These are phyloP conservation scores for Raffaelea ambrosiae DNA, from an alignment of 2,329 filamentous ascomycete species.

Conservation along the genomic window DNA sequence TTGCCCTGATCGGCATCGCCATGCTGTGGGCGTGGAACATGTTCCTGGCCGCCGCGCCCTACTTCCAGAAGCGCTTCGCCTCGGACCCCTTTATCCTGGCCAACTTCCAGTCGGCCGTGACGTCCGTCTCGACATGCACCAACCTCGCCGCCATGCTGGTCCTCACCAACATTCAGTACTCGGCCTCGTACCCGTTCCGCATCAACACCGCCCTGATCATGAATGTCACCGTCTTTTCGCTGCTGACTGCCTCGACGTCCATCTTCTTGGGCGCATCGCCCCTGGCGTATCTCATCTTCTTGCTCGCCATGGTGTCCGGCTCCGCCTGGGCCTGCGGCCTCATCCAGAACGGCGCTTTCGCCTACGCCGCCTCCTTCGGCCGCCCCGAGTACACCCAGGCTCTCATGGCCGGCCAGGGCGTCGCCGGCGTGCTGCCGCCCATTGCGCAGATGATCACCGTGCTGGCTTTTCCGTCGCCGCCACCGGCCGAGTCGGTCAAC, in stretches of 20 bases:
- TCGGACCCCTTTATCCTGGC: slow-evolving; percentile 60
- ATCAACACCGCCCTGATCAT: slow-evolving; percentile 70
- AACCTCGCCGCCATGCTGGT: slow-evolving; percentile 70
- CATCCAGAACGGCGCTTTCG: slow-evolving; percentile 90
- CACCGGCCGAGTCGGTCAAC: neutral
- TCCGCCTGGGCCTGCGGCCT: slow-evolving; percentile 74
- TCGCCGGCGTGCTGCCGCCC: slow-evolving; percentile 84
- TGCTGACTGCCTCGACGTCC: slow-evolving; percentile 74
- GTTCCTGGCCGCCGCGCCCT: slow-evolving; percentile 91
- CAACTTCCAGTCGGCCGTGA: slow-evolving; percentile 84
- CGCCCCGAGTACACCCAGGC: slow-evolving; percentile 86
- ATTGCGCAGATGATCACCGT: slow-evolving; percentile 82
- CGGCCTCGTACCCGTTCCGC: slow-evolving; percentile 79
- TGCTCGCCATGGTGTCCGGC: slow-evolving; percentile 73
- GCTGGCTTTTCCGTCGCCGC: slow-evolving; percentile 46
- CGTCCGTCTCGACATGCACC: slow-evolving; percentile 76
- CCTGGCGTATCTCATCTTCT: slow-evolving; percentile 65
- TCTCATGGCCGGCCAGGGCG: slow-evolving; percentile 89
- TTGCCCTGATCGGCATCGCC: slow-evolving; percentile 75
- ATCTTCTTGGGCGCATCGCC: slow-evolving; percentile 55
- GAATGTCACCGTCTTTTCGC: slow-evolving; percentile 66
- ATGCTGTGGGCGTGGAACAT: slow-evolving; percentile 99
- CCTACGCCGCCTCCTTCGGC: slow-evolving; percentile 80
- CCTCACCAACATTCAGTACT: slow-evolving; percentile 70
- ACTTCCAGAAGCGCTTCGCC: slow-evolving; percentile 78